phyloP scores from a whole-genome alignment of 1,139 yeast species.

The Debaryomyces udenii region DNA sequence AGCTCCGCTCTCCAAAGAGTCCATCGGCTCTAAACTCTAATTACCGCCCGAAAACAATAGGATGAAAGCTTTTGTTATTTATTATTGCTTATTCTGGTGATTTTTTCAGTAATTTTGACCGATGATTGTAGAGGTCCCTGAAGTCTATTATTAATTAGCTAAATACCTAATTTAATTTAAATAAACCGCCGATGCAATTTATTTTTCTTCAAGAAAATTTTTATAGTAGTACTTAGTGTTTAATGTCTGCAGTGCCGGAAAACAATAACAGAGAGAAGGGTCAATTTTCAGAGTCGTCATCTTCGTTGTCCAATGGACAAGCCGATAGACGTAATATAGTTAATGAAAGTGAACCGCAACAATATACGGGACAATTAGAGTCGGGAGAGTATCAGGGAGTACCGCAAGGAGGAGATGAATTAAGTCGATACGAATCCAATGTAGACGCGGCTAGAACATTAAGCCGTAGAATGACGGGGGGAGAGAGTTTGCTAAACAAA shows the following conservation, averaged over 20 bases:
- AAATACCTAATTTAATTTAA: neutral
- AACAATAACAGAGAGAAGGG: too few species aligned
- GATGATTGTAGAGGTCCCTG: neutral
- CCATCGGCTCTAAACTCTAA: too few species aligned
- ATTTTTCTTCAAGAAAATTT: neutral
- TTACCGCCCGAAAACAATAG: too few species aligned
- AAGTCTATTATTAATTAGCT: too few species aligned
- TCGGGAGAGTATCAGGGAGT: constrained; percentile 12
- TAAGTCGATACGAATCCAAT: constrained; percentile 17
- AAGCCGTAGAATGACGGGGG: constrained; percentile 28
- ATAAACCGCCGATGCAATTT: neutral
- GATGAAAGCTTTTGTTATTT: too few species aligned
- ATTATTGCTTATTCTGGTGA: neutral
- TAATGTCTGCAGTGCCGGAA: too few species aligned
- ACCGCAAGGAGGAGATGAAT: constrained; percentile 8
- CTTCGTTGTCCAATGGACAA: constrained; percentile 1
- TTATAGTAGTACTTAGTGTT: neutral
- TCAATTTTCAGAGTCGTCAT: neutral
- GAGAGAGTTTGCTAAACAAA: constrained; percentile 26
- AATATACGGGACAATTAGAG: constrained; percentile 14
- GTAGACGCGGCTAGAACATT: constrained; percentile 17
- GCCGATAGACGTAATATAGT: neutral
- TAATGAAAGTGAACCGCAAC: constrained; percentile 10
- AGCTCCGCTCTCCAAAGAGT: too few species aligned
- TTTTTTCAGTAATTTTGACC: neutral